Base-by-base conservation (phyloP, 2,329 filamentous ascomycete genomes). In the Exophiala bonariae region DNA sequence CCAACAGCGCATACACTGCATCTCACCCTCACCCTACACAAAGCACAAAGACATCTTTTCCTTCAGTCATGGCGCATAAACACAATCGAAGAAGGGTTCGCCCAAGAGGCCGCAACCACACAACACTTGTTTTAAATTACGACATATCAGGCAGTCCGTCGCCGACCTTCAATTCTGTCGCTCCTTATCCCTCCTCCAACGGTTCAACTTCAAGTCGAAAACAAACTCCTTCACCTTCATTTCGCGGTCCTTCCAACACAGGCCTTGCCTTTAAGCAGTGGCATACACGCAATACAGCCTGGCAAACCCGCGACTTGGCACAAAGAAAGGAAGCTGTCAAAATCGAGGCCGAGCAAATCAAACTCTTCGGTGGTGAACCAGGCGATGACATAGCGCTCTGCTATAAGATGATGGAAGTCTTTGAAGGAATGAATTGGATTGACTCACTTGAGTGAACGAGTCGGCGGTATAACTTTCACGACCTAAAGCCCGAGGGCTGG, bases 341-440 rank as follows among this genome's bases (percentile, higher is more conserved):
- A 43, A 45, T 70, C 38, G 65, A 72, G 55, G 63, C 59, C 30
- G 68, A 73, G 44, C 70, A 69, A 52, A 71, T 60, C 57, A 71
- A 72, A 45, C 13, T 58, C 19, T 59, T 60, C 47, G 59, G 59
- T 34, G 58, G 56, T 11, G 57, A 59, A 32, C 59, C 57, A 6
- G 55, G 57, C 18, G 58, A 60, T 26, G 57, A 59, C 40, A 46
- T 55, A 20, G 34, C 41, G 45, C 65, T 76, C 34, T 75, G 72
- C 59, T 70, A 70, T 57, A 67, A 68, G 45, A 76, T 76, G 73
- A 63, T 74, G 50, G 72, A 75, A 55, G 73, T 71, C 46, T 76
- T 76, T 48, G 71, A 64, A 56, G 69, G 69, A 44, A 67, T 76
- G 56, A 72, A 76, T 54, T 76, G 72, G 59, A 70, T 75, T 50